phyloP scores from a whole-genome alignment of 495 filamentous ascomycete genomes.

The Talaromyces nanjingensis region DNA sequence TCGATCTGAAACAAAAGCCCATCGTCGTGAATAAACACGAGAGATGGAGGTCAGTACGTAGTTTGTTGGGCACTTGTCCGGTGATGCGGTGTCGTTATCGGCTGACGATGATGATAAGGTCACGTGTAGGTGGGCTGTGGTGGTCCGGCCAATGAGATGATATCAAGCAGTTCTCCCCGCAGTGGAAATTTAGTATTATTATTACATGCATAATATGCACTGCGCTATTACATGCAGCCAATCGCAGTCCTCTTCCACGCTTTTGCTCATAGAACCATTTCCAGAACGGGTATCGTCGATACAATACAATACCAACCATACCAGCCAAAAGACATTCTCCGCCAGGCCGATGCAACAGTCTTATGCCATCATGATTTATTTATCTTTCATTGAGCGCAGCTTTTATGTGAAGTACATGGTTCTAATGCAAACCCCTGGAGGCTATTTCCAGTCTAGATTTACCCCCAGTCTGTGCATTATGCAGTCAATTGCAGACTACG shows the following conservation, averaged over 20 bases:
- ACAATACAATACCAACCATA: not conserved
- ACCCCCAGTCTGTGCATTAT: not conserved
- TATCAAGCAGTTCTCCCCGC: not conserved
- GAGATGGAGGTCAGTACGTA: not conserved
- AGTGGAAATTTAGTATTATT: not conserved
- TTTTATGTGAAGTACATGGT: not conserved
- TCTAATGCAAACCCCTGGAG: not conserved
- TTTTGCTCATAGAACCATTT: not conserved
- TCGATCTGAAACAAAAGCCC: not conserved
- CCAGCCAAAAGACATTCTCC: not conserved
- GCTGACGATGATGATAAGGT: constrained; percentile 9
- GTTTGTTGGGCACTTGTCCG: not conserved
- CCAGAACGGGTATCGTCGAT: not conserved
- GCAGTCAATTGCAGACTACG: not conserved
- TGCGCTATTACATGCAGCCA: not conserved
- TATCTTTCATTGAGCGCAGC: too few relatives aligned
- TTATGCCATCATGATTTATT: too few relatives aligned
- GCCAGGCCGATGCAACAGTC: too few relatives aligned
- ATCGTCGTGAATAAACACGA: not conserved
- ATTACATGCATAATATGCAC: not conserved
- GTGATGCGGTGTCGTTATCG: constrained; percentile 2
- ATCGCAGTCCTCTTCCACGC: not conserved
- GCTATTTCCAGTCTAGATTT: not conserved
- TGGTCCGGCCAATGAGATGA: not conserved
- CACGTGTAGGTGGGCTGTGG: not conserved